Evolutionary conservation across 108 stramenopile genomes (phyloP).

Genomic region (Thalassiosira profunda): DNA sequence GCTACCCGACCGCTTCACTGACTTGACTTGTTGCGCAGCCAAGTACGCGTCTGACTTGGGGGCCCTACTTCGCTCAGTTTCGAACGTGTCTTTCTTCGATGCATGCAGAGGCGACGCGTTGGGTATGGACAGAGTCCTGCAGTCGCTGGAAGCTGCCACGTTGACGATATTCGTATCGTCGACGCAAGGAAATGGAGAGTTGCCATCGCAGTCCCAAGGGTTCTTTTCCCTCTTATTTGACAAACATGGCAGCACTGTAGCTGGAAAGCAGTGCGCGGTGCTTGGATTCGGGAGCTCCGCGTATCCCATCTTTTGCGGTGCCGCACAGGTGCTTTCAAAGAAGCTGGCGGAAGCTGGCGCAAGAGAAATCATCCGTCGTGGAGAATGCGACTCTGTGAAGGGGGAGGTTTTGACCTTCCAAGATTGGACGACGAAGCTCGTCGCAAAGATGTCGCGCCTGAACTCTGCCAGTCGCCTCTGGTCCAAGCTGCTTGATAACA

Average conservation of each 20-base stretch:
- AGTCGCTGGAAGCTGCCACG: not conserved
- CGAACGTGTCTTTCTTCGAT: conserved; percentile 16
- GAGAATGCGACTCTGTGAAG: conserved; percentile 14
- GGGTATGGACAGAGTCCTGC: not conserved
- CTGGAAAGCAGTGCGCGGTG: conserved; percentile 12
- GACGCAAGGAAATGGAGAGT: conserved; percentile 19
- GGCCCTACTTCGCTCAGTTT: not conserved
- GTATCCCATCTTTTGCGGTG: conserved; percentile 27
- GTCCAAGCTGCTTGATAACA: not conserved
- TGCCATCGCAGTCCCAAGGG: conserved; percentile 9
- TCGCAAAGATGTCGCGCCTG: not conserved
- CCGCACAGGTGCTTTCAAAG: conserved; percentile 1
- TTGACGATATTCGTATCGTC: conserved; percentile 3
- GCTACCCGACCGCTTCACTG: too few species aligned
- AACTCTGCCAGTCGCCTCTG: not conserved
- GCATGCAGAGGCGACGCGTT: conserved; percentile 1
- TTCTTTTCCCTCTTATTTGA: conserved; percentile 13
- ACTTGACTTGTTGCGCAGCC: conserved; percentile 2
- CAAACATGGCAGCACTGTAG: not conserved
- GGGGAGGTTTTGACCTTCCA: conserved; percentile 7
- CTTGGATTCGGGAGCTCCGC: conserved; percentile 16
- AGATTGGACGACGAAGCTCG: conserved; percentile 4
- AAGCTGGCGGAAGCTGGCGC: conserved; percentile 1
- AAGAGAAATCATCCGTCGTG: conserved; percentile 3
- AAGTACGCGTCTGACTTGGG: conserved; percentile 10